Conservation (phyloP, 176 grass and related monocot species). For the Phoenix roebelenii region DNA sequence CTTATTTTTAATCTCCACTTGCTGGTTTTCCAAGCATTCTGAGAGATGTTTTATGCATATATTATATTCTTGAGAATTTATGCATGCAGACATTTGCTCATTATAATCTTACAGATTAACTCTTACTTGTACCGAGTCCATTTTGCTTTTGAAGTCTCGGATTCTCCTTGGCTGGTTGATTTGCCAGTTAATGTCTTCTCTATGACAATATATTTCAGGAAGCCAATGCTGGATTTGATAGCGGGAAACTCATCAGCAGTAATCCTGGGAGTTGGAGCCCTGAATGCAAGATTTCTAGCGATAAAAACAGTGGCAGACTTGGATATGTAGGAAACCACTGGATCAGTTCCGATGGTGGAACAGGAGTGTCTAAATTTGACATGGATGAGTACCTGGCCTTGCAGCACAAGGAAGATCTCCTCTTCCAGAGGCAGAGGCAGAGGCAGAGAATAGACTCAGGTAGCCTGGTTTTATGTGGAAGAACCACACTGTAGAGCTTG, state of each 20-base stretch:
- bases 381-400: conserved; percentile 66
- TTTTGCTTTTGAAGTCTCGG: no score
- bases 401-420: conserved; percentile 34
- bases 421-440: conserved; percentile 60
- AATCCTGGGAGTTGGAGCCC: conserved; percentile 75
- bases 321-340: conserved; percentile 11
- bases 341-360: conserved; percentile 18
- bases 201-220: conserved; percentile 35
- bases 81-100: no score
- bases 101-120: no score
- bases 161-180: no score
- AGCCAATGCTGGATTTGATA: conserved; percentile 23
- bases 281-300: conserved; percentile 28
- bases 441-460: conserved; percentile 54
- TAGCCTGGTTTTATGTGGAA: conserved; percentile 46
- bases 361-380: conserved; percentile 28
- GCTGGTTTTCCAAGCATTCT: no score
- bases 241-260: conserved; percentile 23
- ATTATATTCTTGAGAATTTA: no score
- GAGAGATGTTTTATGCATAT: no score
- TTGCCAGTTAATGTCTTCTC: no score
- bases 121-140: no score
- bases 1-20: no score
- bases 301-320: conserved; percentile 23
- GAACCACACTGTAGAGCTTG: neutral